Conservation (phyloP, 192 early-diverging fungal species). For the Entomortierella parvispora region DNA sequence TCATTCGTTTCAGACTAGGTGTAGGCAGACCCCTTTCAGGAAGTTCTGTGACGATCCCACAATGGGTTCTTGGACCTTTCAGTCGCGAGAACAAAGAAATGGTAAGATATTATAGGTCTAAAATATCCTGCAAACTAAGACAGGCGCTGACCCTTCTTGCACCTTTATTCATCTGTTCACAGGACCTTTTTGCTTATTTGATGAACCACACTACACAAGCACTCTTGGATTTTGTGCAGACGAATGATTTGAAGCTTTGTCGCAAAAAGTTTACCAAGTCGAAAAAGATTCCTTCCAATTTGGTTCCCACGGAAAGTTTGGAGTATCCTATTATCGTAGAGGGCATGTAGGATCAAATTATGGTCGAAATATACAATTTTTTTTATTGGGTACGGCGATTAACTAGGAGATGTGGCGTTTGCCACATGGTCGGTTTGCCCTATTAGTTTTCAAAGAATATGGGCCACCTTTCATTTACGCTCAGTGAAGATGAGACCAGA, state of each 20-base stretch:
- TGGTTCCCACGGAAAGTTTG: constrained; percentile 52
- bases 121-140: too few relatives aligned
- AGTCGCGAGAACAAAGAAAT: constrained; percentile 63
- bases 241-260: constrained; percentile 61
- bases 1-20: constrained; percentile 65
- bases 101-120: constrained; percentile 43
- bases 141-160: not conserved
- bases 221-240: constrained; percentile 61
- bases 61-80: constrained; percentile 62
- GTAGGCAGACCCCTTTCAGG: constrained; percentile 59
- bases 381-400: too few relatives aligned
- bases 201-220: constrained; percentile 63
- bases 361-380: too few relatives aligned
- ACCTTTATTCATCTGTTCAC: not conserved
- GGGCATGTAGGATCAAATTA: constrained; percentile 15
- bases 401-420: too few relatives aligned
- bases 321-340: constrained; percentile 48
- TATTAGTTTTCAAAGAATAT: too few relatives aligned
- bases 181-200: constrained; percentile 65
- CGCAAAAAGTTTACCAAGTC: constrained; percentile 66
- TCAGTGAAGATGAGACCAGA: constrained; percentile 26
- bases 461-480: constrained; percentile 17
- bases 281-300: constrained; percentile 64
- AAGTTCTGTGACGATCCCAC: constrained; percentile 46
- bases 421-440: too few relatives aligned